Percentiles rank a stretch among this genome's conserved stretches.
Conservation (phyloP, 306 rosid genomes). For the Adenanthera pavonina region DNA sequence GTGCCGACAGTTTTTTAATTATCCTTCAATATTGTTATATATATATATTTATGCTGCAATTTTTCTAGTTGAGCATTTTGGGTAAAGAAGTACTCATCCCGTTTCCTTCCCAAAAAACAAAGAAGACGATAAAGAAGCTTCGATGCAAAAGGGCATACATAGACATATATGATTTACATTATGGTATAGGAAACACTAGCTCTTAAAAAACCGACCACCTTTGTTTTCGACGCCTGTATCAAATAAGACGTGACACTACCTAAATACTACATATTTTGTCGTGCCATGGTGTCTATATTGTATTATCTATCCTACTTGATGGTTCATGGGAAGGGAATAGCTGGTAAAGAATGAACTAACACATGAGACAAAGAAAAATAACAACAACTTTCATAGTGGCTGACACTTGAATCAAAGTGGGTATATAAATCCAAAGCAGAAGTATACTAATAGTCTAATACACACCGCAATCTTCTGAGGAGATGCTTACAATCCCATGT, state of each 20-base stretch:
- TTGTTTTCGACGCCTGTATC: background rate
- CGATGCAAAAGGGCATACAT: background rate
- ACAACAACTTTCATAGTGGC: slow-evolving; percentile 1
- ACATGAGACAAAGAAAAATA: background rate
- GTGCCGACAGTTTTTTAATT: slow-evolving; percentile 15
- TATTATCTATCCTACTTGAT: background rate
- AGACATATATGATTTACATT: background rate
- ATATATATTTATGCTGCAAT: background rate
- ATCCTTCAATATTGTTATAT: background rate
- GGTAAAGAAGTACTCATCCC: background rate
- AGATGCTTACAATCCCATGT: slow-evolving; percentile 22
- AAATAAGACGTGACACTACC: background rate
- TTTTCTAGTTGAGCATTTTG: background rate
- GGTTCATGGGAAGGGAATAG: background rate
- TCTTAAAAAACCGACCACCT: background rate
- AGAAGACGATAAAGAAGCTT: background rate
- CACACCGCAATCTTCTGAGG: slow-evolving; percentile 7
- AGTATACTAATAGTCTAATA: background rate
- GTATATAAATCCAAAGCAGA: slow-evolving; percentile 5
- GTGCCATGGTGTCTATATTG: background rate
- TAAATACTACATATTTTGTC: background rate
- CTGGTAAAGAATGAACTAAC: background rate
- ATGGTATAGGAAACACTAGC: background rate
- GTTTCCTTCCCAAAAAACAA: background rate
- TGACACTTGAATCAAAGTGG: background rate